Base-by-base conservation (phyloP, 495 filamentous ascomycete genomes). In the Neurospora sp. region DNA sequence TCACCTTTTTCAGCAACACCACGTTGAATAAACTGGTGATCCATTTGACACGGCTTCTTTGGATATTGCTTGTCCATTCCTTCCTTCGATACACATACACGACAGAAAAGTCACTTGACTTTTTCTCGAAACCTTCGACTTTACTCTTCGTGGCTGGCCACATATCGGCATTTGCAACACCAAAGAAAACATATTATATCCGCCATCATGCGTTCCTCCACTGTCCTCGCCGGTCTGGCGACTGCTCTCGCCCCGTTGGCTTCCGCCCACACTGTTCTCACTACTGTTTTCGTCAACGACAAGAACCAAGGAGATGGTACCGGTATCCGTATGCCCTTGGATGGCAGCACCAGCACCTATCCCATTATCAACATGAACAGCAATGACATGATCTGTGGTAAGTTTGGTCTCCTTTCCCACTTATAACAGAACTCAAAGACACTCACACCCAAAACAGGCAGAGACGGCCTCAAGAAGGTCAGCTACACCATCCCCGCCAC, bases 341-440 rank as follows among this genome's bases (percentile, higher is more conserved):
- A 87, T 71, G 78, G 82, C 4, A 77, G 74, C 1, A 82, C 82
- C 8, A 83, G 84, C 66, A 92, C 86, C 8, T 77, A 76, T 40
- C 92, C 92, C 5, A 79, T 93, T 23, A 78, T 77, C 3, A 76
- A 86, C 69, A 70, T 92, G 39, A 73, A 75, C 71, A 44, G 76
- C 37, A 88, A 87, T 74, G 88, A 91, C 59, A 91, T 94, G 88
- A 90, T 89, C 39, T 94, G 92, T 76, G 92, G 90, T 91, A 82
- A 48, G 87, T 69, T 11, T 41, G 5, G 10, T 7, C 12, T 12
- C 48, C 12, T 5, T 44, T 46, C 73, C n/a, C 20, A 23, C 14
- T 39, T 6, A 59, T 71, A 23, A n/a, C 20, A 9, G 31, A 35
- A 35, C 48, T 62, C 54, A 16, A 62, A 35, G 54, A 66, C 46